Evolutionary conservation across 1,139 yeast species (phyloP).

Genomic region (Chernovozyma aurita): DNA sequence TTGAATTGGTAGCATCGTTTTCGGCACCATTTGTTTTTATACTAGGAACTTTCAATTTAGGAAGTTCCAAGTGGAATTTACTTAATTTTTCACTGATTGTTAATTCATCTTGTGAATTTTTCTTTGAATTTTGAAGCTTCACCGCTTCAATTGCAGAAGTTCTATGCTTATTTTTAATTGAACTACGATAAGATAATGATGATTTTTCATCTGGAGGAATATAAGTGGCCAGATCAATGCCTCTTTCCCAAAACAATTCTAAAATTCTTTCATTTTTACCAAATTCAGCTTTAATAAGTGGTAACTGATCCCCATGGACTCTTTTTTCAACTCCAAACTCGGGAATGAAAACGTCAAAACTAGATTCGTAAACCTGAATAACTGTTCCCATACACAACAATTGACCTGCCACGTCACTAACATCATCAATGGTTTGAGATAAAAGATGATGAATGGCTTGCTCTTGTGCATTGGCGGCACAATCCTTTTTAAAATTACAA

Average conservation of each 20-base stretch:
- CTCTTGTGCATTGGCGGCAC: constrained; percentile 90
- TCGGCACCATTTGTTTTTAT: not conserved
- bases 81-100: constrained; percentile 45
- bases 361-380: constrained; percentile 89
- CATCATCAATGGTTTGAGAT: constrained; percentile 78
- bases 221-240: constrained; percentile 85
- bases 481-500: constrained; percentile 92
- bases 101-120: constrained; percentile 30
- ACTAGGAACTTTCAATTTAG: constrained; percentile 43
- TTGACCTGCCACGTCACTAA: constrained; percentile 76
- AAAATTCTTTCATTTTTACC: constrained; percentile 63
- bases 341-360: constrained; percentile 91
- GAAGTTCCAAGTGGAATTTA: constrained; percentile 48
- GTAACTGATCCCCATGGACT: constrained; percentile 96
- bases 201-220: constrained; percentile 85
- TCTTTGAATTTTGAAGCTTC: constrained; percentile 41
- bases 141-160: constrained; percentile 73
- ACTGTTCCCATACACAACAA: constrained; percentile 82
- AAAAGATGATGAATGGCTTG: constrained; percentile 86
- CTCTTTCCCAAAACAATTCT: constrained; percentile 89
- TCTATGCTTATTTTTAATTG: constrained; percentile 75
- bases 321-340: constrained; percentile 96
- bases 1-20: not conserved
- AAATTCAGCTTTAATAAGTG: constrained; percentile 87
- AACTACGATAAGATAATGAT: constrained; percentile 68